A percentile compares a stretch with the other conserved stretches of the same genome.
phyloP scores from a whole-genome alignment of 768 basidiomycete species.

The Gymnopilus dilepis region DNA sequence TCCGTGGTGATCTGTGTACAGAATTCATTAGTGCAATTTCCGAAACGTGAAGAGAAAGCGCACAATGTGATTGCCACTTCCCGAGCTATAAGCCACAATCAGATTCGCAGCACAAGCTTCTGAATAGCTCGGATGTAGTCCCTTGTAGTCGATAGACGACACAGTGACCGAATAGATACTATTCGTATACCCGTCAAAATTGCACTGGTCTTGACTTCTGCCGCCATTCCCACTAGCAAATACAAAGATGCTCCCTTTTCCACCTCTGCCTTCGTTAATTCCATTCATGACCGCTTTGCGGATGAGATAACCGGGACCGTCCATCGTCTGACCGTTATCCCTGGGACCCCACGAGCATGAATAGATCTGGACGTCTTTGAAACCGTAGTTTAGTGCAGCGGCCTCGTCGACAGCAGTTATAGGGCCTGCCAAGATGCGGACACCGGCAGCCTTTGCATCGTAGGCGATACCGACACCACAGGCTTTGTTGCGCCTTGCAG shows the following conservation, averaged over 20 bases:
- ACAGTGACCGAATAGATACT: slow-evolving; percentile 96
- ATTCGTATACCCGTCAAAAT: slow-evolving; percentile 99
- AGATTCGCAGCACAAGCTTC: slow-evolving; percentile 96
- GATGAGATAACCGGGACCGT: slow-evolving; percentile 88
- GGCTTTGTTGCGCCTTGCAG: slow-evolving; percentile 87
- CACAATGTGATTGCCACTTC: slow-evolving; percentile 91
- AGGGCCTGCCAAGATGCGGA: slow-evolving; percentile 91
- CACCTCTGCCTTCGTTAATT: slow-evolving; percentile 83
- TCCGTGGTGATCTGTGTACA: slow-evolving; percentile 85
- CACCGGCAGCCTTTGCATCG: slow-evolving; percentile 85
- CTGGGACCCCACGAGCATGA: slow-evolving; percentile 98
- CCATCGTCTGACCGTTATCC: slow-evolving; percentile 93
- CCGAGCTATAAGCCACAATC: slow-evolving; percentile 94
- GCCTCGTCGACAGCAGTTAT: slow-evolving; percentile 97
- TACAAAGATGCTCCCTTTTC: slow-evolving; percentile 92
- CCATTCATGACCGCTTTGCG: slow-evolving; percentile 94
- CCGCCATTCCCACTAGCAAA: slow-evolving; percentile 98
- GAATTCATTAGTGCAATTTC: not conserved
- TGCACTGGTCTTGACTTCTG: slow-evolving; percentile 91
- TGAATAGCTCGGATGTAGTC: slow-evolving; percentile 93
- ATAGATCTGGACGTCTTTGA: slow-evolving; percentile 86
- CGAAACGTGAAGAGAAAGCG: slow-evolving; percentile 35
- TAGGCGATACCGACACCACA: slow-evolving; percentile 97
- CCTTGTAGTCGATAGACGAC: slow-evolving; percentile 89
- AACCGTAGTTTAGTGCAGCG: slow-evolving; percentile 90